Base-by-base conservation (phyloP, 163 green algal species). In the Chlorella variabilis region DNA sequence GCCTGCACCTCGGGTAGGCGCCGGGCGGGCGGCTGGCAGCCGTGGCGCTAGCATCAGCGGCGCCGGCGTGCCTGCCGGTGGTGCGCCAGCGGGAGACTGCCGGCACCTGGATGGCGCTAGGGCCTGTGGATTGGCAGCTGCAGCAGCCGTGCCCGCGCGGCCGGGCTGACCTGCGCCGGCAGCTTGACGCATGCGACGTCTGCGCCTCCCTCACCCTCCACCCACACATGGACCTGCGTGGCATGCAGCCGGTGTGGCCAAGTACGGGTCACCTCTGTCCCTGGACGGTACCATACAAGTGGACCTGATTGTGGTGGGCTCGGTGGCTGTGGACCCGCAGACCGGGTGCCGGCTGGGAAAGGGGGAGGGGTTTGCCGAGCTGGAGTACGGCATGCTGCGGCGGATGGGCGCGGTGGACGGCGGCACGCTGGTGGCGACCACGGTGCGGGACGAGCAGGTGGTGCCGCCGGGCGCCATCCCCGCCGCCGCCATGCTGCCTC, bases 351-450 rank as follows among this genome's bases (percentile, higher is more conserved):
- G 23, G 84, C 95, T 41, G 87, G 92, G 61, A 54, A 80, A 80
- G 38, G 39, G 75, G 56, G 82, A 93, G 89, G 91, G 92, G 18
- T 96, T 95, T 89, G 91, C 92, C 7, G 92, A 96, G 86, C 80
- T 96, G 33, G 92, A 96, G 86, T 96, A 95, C 73, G 92, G 91
- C 68, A 93, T 96, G 25, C 82, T 96, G 69, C 58, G 87, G 2
- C 93, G 84, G 86, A 94, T 95, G 90, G 92, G 91, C 0, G 90
- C 90, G 8, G 88, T 96, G 4, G 89, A 94, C 39, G 91, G 93
- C 15, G 70, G 39, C 78, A 96, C 92, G 8, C 85, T 90, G 21
- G 87, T 96, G 8, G 86, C 96, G 2, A 94, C 87, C 0, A 91
- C 91, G 31, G 85, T 94, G 8, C 91, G 94, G 20, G 92, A 96